A percentile compares a stretch with the other conserved stretches of the same genome.
Evolutionary conservation across 768 basidiomycete genomes (phyloP).

Genomic region (Calocybe gangraenosa): DNA sequence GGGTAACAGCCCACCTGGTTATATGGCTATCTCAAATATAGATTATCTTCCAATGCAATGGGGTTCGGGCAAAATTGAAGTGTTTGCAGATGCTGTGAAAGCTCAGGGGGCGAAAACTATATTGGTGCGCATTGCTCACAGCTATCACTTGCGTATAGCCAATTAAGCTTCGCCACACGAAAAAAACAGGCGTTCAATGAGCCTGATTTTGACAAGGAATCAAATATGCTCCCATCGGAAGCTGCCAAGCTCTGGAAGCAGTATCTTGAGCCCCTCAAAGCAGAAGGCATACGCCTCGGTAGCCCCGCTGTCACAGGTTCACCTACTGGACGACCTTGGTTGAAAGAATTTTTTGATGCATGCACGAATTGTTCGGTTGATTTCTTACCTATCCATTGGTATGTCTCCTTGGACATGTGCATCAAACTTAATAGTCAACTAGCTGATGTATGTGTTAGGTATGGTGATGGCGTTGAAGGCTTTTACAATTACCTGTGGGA

Average conservation of each 20-base stretch:
- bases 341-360: constrained; percentile 46
- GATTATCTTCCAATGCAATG: constrained; percentile 53
- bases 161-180: too few species aligned
- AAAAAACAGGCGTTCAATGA: constrained; percentile 41
- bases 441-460: constrained; percentile 33
- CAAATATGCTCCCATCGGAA: constrained; percentile 39
- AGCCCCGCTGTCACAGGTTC: constrained; percentile 56
- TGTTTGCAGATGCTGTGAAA: constrained; percentile 33
- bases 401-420: constrained; percentile 4
- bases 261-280: constrained; percentile 52
- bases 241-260: constrained; percentile 56
- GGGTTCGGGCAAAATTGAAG: constrained; percentile 37
- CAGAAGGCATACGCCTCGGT: constrained; percentile 45
- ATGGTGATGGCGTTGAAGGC: constrained; percentile 49
- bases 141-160: too few species aligned
- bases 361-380: constrained; percentile 49
- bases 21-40: constrained; percentile 38
- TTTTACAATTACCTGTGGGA: constrained; percentile 54
- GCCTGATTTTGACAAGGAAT: constrained; percentile 53
- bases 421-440: constrained; percentile 20
- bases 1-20: constrained; percentile 42
- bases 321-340: constrained; percentile 49
- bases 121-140: constrained; percentile 29
- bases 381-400: constrained; percentile 50
- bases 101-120: constrained; percentile 45